These are phyloP conservation scores for Isoetes engelmannii DNA, from an alignment of 83 land plant species.

Conservation along the genomic window DNA sequence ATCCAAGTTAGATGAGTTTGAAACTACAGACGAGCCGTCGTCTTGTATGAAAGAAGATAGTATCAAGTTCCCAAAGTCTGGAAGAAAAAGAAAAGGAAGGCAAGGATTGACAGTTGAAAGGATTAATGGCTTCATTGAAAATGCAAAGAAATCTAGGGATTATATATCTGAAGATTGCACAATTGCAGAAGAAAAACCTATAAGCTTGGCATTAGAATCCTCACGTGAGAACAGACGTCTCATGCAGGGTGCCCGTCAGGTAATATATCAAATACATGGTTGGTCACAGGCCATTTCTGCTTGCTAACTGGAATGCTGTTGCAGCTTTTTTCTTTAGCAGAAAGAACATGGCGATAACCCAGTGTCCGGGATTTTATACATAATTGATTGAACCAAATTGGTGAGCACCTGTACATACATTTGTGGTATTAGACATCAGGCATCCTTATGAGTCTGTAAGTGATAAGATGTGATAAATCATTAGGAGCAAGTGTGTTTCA, in stretches of 20 bases:
- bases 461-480: too few species aligned
- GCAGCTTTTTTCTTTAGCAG: slow-evolving; percentile 27
- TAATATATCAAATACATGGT: background rate
- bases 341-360: slow-evolving; percentile 18
- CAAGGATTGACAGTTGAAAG: slow-evolving; percentile 13
- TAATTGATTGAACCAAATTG: too few species aligned
- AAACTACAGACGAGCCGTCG: background rate
- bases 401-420: too few species aligned
- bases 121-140: slow-evolving; percentile 7
- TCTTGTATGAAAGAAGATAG: background rate
- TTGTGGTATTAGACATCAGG: too few species aligned
- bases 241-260: slow-evolving; percentile 44
- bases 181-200: slow-evolving; percentile 16
- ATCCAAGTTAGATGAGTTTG: background rate
- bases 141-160: background rate
- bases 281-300: background rate
- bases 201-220: slow-evolving; percentile 22
- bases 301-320: background rate
- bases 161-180: background rate
- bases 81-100: slow-evolving; percentile 15
- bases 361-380: too few species aligned
- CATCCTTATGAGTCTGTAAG: too few species aligned
- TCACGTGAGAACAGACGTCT: slow-evolving; percentile 39
- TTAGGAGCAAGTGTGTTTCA: too few species aligned
- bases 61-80: background rate